Evolutionary conservation across 176 grass and related monocot species (phyloP), one percentile per base, ranked within the genome.

Genomic region (Phoenix dactylifera): DNA sequence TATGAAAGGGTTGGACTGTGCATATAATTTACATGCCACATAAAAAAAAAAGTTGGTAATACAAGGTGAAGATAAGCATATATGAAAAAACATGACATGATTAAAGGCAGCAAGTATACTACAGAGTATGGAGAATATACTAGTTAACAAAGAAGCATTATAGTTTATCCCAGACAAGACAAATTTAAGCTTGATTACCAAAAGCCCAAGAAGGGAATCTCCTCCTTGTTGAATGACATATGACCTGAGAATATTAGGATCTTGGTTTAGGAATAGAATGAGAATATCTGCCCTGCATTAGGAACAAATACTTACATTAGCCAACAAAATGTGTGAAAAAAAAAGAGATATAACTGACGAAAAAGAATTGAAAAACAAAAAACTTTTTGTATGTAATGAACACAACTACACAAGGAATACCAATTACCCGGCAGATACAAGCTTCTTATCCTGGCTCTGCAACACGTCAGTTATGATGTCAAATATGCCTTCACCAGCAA

Each of bases 201-300:
- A 61, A 73, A 88, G 63, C 25, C 75, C 77, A 72, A 96, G 92
- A 82, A 96, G 83, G 65, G 87, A 81, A 72, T 61, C 80, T 60
- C 75, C 75, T 67, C 88, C 83, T 70, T 96, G 83, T 55, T 75
- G 59, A 63, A 78, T 77, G 52, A 87, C 86, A 71, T 79, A 90
- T 72, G 74, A 60, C 58, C 78, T 79, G 14, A 82, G 58, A 35
- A 90, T 63, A 69, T 80, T 72, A 66, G 86, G 58, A 71, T 96
- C 80, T 76, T 80, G 72, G 66, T 82, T 74, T 74, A 96, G 72
- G 78, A 90, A 87, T 66, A 90, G 60, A 51, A 67, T 59, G 63
- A 96, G 76, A 74, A 96, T 96, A 50, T 68, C 70, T 79, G 75
- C 66, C 81, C 92, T 96, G 81, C 74, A 89, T 72, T 76, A 79